Percentiles rank a stretch among this genome's conserved stretches.
These are phyloP conservation scores for Dothistroma septosporum DNA, from an alignment of 2,329 filamentous ascomycete species.

Conservation along the genomic window DNA sequence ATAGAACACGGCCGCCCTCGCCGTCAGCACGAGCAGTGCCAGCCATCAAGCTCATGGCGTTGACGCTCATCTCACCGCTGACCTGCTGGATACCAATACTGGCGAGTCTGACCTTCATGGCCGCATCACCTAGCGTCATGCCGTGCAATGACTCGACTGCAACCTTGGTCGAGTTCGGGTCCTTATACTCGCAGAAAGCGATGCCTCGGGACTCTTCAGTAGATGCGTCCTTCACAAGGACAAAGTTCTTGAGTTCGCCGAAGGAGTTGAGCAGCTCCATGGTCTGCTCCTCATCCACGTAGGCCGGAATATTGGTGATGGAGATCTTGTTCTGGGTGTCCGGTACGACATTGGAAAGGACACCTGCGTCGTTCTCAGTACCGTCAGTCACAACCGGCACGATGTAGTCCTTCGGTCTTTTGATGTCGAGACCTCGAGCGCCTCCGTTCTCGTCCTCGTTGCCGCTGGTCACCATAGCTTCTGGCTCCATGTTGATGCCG, in stretches of 20 bases:
- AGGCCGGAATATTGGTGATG: conserved; percentile 81
- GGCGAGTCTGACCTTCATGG: conserved; percentile 79
- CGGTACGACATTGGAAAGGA: conserved; percentile 74
- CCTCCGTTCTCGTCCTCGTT: conserved; percentile 55
- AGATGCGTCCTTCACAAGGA: conserved; percentile 78
- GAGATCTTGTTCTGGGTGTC: conserved; percentile 95
- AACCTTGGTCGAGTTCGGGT: conserved; percentile 71
- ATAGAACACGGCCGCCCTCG: conserved; percentile 78
- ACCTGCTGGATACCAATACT: conserved; percentile 94
- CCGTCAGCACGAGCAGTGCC: conserved; percentile 73
- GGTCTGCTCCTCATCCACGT: conserved; percentile 86
- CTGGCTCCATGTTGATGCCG: conserved; percentile 77
- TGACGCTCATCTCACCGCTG: conserved; percentile 90
- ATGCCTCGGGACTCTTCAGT: conserved; percentile 82
- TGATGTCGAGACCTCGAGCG: conserved; percentile 64
- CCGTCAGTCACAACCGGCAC: conserved; percentile 76
- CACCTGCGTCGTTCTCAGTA: conserved; percentile 67
- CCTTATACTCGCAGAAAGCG: conserved; percentile 91
- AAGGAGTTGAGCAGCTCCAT: conserved; percentile 86
- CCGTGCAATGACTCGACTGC: conserved; percentile 88
- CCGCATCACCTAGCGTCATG: conserved; percentile 85
- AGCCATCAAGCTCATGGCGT: conserved; percentile 95
- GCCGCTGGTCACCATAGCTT: conserved; percentile 50
- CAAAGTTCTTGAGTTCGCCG: conserved; percentile 87
- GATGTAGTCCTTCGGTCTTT: conserved; percentile 94